Evolutionary conservation across 257 asterid genomes (phyloP), one percentile per base, ranked within the genome.

Genomic region (Solanum tarijense): DNA sequence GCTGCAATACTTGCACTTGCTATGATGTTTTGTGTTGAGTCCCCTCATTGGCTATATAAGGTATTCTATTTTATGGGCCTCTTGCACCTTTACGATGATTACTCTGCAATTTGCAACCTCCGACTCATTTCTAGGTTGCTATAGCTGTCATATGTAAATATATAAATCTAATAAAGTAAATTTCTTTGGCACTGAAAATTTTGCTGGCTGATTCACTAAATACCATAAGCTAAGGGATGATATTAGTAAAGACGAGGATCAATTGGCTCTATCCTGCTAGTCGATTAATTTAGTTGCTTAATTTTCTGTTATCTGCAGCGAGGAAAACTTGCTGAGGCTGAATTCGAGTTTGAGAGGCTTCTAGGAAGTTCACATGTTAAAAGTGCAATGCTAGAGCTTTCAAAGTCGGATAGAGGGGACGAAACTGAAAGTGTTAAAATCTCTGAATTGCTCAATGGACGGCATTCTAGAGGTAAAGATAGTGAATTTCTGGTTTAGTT

Each of bases 1-100:
- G 98, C 99, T 90, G 91, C 93, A 16, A 25, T 92, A 83, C 95
- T 96, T 74, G 96, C 92, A 87, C 88, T 96, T 86, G 90, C 92
- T 39, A 96, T 96, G 98, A 90, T 90, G 90, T 96, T 94, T 89
- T 96, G 99, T 91, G 98, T 90, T 55, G 99, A 96, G 89, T 95
- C 98, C 90, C 99, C 99, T 23, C 94, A 92, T 65, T 95, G 99
- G 99, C 92, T 96, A 38, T 95, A 95, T 91, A 96, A 96, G 98
- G 99, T 96, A 88, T 85, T 88, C 52, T 55, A 46, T 27, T 46
- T 18, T 16, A 46, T 81, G 39, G 39, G 85, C 27, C n/a, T 81
- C 68, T 81, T 81, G 65, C 85, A 43, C 85, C 66, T 81, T 81
- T 43, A 75, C 38, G 27, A 81, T 81, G 39, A 29, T 16, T 46